Percentiles rank a stretch among this genome's conserved stretches.
phyloP scores from a whole-genome alignment of 1,284 basidiomycete species.

The Naganishia albida region DNA sequence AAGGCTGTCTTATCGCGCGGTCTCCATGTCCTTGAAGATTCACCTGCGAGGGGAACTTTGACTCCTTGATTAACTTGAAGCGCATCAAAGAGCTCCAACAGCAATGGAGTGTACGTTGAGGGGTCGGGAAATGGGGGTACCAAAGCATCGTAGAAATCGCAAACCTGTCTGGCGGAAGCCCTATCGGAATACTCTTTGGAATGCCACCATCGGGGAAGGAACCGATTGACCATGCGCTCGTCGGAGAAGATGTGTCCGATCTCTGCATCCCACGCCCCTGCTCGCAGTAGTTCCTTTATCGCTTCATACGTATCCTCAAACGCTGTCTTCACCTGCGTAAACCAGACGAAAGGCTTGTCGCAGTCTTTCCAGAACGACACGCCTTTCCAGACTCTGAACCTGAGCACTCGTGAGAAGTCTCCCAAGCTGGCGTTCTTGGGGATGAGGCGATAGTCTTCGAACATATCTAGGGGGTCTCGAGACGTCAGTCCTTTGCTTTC shows the following conservation, averaged over 20 bases:
- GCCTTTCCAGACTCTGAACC: not conserved
- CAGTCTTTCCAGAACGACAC: not conserved
- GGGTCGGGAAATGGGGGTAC: not conserved
- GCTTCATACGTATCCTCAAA: not conserved
- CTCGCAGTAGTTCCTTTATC: not conserved
- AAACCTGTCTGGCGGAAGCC: not conserved
- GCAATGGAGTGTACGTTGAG: not conserved
- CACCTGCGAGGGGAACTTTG: not conserved
- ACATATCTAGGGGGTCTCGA: not conserved
- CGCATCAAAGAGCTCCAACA: not conserved
- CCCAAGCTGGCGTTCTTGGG: not conserved
- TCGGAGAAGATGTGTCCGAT: not conserved
- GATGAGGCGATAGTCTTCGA: not conserved
- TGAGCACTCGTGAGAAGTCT: not conserved
- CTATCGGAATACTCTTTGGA: not conserved
- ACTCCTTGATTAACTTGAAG: not conserved
- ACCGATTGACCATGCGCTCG: not conserved
- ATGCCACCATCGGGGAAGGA: not conserved
- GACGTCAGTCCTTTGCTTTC: not conserved
- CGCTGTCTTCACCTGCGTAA: not conserved
- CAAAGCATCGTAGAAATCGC: not conserved
- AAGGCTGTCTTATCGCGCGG: not conserved
- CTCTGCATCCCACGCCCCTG: not conserved
- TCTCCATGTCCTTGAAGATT: not conserved
- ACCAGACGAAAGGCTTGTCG: not conserved